Base-by-base conservation (phyloP, 2,329 filamentous ascomycete genomes). In the Aspergillus glaucus region DNA sequence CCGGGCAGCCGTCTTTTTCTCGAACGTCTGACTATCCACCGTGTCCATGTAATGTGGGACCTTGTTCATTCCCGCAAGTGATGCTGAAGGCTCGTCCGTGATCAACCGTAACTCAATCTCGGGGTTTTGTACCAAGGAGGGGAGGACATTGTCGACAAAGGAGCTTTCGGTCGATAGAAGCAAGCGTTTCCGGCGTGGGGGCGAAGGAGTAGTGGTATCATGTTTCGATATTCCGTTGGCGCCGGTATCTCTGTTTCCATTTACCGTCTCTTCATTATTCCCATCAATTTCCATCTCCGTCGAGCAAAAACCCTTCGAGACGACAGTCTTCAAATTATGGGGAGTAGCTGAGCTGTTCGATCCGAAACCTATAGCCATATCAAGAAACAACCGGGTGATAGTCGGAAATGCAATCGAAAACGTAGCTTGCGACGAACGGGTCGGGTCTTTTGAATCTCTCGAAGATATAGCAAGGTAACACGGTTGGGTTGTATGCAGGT, bases 81-180 rank as follows among this genome's bases (percentile, higher is more conserved):
- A 54, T 4, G 67, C 67, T 10, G 62, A 64, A 9, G 62, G 60
- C 48, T 71, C 68, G 47, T 71, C 67, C 8, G 68, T 70, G 22
- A 73, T 72, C 53, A 73, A 56, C 8, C 70, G 67, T 21, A 73
- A 57, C 47, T 73, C 70, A 49, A 72, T 60, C 30, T 65, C 60
- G 15, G 69, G 61, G 28, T 69, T 68, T 43, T 64, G 61, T 21
- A 69, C 60, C 17, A 72, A 58, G 4, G 62, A 67, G 0, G 68
- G 65, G 32, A 72, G 62, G 8, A 71, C 58, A 28, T 63, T 63
- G 28, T 69, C 66, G 46, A 66, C 66, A 47, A 72, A 71, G 6
- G 65, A 63, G 26, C 67, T 68, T 44, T 68, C 69, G 0, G 69
- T 72, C 15, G 67, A 69, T 12, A 70, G 51, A 5, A 70, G 58